phyloP scores from a whole-genome alignment of 352 stramenopile genomes.

The Phytophthora vignae region DNA sequence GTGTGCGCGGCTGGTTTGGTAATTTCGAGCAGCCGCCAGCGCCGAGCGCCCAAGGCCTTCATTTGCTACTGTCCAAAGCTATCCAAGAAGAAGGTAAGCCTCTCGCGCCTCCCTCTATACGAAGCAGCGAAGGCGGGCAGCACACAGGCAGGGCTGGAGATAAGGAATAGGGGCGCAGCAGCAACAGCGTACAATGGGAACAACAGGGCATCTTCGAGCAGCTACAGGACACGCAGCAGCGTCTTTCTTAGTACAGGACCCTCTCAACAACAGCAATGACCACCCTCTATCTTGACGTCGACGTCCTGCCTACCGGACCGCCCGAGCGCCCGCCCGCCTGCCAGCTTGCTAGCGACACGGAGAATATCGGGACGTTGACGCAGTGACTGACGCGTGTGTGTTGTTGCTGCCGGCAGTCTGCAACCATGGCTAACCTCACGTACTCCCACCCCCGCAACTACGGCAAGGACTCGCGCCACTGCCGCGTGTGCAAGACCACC shows the following conservation, averaged over 20 bases:
- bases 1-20: slow-evolving; percentile 43
- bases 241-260: not conserved
- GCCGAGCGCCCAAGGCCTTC: slow-evolving; percentile 32
- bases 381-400: slow-evolving; percentile 27
- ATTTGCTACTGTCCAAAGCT: slow-evolving; percentile 92
- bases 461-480: slow-evolving; percentile 92
- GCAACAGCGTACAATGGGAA: not conserved
- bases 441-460: slow-evolving; percentile 90
- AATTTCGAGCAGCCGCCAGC: slow-evolving; percentile 44
- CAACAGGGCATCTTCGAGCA: not conserved
- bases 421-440: slow-evolving; percentile 91
- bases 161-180: not conserved
- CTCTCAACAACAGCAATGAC: not conserved
- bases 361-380: slow-evolving; percentile 10
- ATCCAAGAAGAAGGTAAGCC: slow-evolving; percentile 84
- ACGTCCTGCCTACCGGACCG: not conserved
- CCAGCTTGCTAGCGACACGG: not conserved
- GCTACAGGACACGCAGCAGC: not conserved
- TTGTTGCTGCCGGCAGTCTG: slow-evolving; percentile 37
- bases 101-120: slow-evolving; percentile 9
- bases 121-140: not conserved
- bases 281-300: not conserved
- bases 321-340: slow-evolving; percentile 7
- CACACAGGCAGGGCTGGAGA: not conserved
- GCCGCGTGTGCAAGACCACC: slow-evolving; percentile 92